Evolutionary conservation across 2,329 filamentous ascomycete species (phyloP).

Genomic region (Plectosphaerella sp.): DNA sequence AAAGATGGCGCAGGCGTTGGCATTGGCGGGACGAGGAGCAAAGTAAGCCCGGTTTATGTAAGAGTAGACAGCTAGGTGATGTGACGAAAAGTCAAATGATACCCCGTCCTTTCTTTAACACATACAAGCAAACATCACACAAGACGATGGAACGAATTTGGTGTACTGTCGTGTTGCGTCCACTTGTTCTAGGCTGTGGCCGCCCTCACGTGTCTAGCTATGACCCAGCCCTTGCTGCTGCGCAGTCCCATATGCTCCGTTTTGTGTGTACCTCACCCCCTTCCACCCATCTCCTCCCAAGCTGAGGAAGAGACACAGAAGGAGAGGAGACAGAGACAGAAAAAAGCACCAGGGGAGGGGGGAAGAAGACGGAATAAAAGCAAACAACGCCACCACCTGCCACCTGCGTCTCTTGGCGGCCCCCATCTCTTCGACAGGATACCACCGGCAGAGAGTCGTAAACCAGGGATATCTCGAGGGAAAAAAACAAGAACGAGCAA

Average conservation of each 20-base stretch:
- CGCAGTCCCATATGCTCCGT: too few species aligned
- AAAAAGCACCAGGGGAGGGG: constrained; percentile 9
- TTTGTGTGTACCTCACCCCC: too few species aligned
- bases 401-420: constrained; percentile 10
- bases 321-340: neutral
- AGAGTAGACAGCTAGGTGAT: neutral
- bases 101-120: constrained; percentile 2
- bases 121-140: too few species aligned
- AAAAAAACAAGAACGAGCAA: too few species aligned
- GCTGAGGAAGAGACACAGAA: too few species aligned
- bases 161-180: too few species aligned
- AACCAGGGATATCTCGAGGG: constrained; percentile 5
- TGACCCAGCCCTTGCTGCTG: too few species aligned
- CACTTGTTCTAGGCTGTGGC: too few species aligned
- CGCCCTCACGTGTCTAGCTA: too few species aligned
- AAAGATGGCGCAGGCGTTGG: constrained; percentile 48
- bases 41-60: constrained; percentile 28
- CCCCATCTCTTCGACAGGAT: neutral
- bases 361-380: constrained; percentile 6
- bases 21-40: constrained; percentile 52
- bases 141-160: too few species aligned
- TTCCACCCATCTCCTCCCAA: too few species aligned
- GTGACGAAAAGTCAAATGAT: constrained; percentile 9
- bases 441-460: neutral
- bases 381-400: neutral